Percentiles rank a stretch among this genome's conserved stretches.
phyloP scores from a whole-genome alignment of 1,139 yeast species.

The Zygosaccharomyces pseudobailii region DNA sequence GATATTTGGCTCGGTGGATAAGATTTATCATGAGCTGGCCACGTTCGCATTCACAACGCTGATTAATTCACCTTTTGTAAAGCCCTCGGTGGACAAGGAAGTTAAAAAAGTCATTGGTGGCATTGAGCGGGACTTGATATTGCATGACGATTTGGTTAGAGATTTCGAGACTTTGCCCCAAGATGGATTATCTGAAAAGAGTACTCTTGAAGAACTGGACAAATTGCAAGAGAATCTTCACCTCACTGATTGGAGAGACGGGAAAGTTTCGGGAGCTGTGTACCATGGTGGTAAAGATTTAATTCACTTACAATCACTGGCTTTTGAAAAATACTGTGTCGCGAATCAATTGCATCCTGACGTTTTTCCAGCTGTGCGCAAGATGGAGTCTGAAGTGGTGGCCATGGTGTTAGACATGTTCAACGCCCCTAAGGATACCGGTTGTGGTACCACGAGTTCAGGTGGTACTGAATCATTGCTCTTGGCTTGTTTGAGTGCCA shows the following conservation, averaged over 20 bases:
- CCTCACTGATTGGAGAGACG: constrained; percentile 76
- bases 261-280: constrained; percentile 90
- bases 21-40: constrained; percentile 17
- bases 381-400: constrained; percentile 95
- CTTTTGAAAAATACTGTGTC: constrained; percentile 72
- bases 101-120: constrained; percentile 44
- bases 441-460: constrained; percentile 86
- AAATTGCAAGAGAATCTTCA: constrained; percentile 43
- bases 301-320: constrained; percentile 65
- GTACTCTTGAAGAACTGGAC: constrained; percentile 47
- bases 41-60: constrained; percentile 36
- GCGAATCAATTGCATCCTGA: constrained; percentile 97
- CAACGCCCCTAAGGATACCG: constrained; percentile 58
- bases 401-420: constrained; percentile 80
- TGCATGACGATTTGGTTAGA: constrained; percentile 43
- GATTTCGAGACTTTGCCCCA: constrained; percentile 51
- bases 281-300: constrained; percentile 88
- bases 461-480: constrained; percentile 97
- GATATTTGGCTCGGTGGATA: constrained; percentile 28
- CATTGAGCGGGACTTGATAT: constrained; percentile 53
- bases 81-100: constrained; percentile 55
- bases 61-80: constrained; percentile 51
- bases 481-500: constrained; percentile 81
- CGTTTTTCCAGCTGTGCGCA: constrained; percentile 92
- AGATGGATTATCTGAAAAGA: constrained; percentile 46